Evolutionary conservation across 352 stramenopile species (phyloP).

Genomic region (Aphanomyces astaci): DNA sequence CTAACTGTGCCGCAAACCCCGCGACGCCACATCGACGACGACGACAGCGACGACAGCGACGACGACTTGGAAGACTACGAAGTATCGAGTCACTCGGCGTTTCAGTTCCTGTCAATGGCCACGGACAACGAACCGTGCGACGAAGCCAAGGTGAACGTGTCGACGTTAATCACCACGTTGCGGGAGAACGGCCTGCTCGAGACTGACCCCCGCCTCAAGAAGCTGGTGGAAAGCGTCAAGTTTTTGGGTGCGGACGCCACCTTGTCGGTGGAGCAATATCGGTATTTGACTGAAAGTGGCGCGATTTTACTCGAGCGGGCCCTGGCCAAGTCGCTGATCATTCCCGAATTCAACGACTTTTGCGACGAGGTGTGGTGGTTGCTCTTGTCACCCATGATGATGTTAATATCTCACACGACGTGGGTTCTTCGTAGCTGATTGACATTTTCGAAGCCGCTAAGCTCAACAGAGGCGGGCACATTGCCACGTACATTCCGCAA

Average conservation of each 20-base stretch:
- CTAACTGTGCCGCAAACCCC: not conserved
- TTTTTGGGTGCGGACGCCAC: not conserved
- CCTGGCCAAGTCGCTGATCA: not conserved
- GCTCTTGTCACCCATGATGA: not conserved
- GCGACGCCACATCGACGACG: not conserved
- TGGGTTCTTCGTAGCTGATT: not conserved
- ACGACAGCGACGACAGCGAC: constrained; percentile 1
- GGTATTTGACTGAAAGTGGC: constrained; percentile 5
- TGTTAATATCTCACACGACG: not conserved
- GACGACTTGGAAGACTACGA: constrained; percentile 9
- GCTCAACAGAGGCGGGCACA: constrained; percentile 23
- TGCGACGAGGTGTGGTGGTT: not conserved
- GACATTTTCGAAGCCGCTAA: constrained; percentile 9
- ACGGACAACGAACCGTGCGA: not conserved
- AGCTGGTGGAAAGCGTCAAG: constrained; percentile 13
- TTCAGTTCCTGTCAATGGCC: not conserved
- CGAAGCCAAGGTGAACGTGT: constrained; percentile 3
- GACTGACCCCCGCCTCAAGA: not conserved
- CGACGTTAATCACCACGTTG: not conserved
- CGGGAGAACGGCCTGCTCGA: constrained; percentile 4
- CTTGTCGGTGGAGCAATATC: constrained; percentile 1
- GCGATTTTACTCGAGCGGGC: constrained; percentile 8
- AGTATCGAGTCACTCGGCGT: not conserved
- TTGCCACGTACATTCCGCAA: constrained; percentile 35
- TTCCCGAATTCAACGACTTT: not conserved